These are phyloP conservation scores for Metschnikowia arizonensis DNA, from an alignment of 805 yeast species.

Conservation along the genomic window DNA sequence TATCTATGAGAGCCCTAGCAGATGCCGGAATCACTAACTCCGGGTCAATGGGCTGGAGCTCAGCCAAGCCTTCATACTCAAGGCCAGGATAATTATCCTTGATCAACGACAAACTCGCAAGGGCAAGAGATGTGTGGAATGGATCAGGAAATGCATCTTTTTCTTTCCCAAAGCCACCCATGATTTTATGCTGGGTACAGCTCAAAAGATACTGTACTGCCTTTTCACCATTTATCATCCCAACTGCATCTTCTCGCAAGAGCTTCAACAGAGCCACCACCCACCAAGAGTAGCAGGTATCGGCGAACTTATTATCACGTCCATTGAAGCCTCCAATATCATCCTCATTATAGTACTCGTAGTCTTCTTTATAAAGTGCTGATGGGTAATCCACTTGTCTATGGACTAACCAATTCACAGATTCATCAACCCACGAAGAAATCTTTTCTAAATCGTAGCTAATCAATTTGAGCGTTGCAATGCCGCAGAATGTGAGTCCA, in stretches of 20 bases:
- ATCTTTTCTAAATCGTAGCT: slow-evolving; percentile 20
- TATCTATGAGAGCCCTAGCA: slow-evolving; percentile 14
- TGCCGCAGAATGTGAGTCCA: slow-evolving; percentile 82
- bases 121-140: slow-evolving; percentile 59
- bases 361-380: slow-evolving; percentile 25
- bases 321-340: slow-evolving; percentile 86
- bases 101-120: slow-evolving; percentile 47
- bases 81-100: slow-evolving; percentile 2
- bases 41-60: slow-evolving; percentile 11
- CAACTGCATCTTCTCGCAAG: slow-evolving; percentile 26
- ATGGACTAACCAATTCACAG: slow-evolving; percentile 58
- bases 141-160: slow-evolving; percentile 66
- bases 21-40: slow-evolving; percentile 15
- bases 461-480: slow-evolving; percentile 52
- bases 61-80: slow-evolving; percentile 6
- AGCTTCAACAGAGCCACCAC: slow-evolving; percentile 54
- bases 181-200: slow-evolving; percentile 53
- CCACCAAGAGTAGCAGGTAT: slow-evolving; percentile 91
- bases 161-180: slow-evolving; percentile 80
- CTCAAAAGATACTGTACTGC: slow-evolving; percentile 45
- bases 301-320: slow-evolving; percentile 76
- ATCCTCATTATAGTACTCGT: slow-evolving; percentile 37
- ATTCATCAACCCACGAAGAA: slow-evolving; percentile 23
- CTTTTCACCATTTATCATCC: slow-evolving; percentile 32
- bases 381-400: slow-evolving; percentile 49